A percentile compares a stretch with the other conserved stretches of the same genome.
phyloP scores from a whole-genome alignment of 768 basidiomycete species.

The Trametes coccinea region DNA sequence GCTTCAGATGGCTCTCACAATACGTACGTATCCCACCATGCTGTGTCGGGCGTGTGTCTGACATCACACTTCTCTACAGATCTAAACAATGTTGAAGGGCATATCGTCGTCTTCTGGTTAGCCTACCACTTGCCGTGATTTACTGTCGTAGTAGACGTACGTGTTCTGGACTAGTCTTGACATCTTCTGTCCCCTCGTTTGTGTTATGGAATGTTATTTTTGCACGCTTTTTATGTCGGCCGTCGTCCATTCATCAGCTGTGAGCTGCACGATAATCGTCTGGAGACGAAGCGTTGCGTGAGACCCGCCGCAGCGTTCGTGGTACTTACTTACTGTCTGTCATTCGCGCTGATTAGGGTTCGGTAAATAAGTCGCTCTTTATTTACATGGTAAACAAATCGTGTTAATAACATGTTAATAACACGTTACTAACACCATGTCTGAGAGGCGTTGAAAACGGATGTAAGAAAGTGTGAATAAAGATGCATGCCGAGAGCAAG shows the following conservation, averaged over 20 bases:
- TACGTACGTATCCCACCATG: conserved; percentile 59
- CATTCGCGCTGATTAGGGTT: background rate
- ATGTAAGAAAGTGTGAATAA: no score
- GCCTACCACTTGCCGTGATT: conserved; percentile 12
- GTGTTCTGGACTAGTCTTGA: conserved; percentile 19
- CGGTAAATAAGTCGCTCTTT: no score
- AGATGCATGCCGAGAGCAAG: no score
- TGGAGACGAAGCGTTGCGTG: no score
- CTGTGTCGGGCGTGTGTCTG: background rate
- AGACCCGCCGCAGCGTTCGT: no score
- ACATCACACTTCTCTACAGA: conserved; percentile 17
- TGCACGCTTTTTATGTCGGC: conserved; percentile 1
- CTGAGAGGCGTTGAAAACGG: no score
- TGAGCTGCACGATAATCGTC: no score
- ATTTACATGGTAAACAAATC: no score
- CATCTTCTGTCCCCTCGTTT: conserved; percentile 14
- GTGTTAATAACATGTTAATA: no score
- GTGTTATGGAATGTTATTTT: conserved; percentile 26
- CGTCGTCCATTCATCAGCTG: no score
- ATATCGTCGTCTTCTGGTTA: conserved; percentile 3
- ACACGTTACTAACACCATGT: no score
- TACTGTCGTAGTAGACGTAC: conserved; percentile 26
- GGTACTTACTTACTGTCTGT: no score
- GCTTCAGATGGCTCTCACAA: conserved; percentile 97
- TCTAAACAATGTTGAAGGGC: conserved; percentile 20